phyloP scores from a whole-genome alignment of 2,329 filamentous ascomycete species.

The Ascochyta viciae-villosae region DNA sequence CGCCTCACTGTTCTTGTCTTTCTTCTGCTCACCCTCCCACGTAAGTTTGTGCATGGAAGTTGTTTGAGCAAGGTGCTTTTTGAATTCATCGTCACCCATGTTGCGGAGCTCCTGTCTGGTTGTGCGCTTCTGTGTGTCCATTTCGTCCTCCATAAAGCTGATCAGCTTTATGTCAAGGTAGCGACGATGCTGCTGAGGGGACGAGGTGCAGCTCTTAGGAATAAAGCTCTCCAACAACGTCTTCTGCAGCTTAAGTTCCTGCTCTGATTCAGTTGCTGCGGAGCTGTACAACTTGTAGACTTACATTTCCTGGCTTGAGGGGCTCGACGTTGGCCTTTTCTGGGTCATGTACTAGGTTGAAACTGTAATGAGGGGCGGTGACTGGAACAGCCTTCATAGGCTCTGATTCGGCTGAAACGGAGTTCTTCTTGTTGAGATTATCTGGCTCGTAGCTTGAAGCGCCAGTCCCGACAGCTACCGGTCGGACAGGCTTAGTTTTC shows the following conservation, averaged over 20 bases:
- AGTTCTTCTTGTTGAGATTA: too few species aligned
- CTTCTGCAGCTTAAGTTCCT: slow-evolving; percentile 1
- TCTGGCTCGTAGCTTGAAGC: too few species aligned
- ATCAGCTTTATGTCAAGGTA: slow-evolving; percentile 10
- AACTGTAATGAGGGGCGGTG: background rate
- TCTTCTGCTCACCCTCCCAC: slow-evolving; percentile 10
- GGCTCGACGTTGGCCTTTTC: background rate
- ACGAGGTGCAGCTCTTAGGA: background rate
- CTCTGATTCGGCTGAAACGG: background rate
- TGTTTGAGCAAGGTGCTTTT: slow-evolving; percentile 1
- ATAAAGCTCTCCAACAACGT: background rate
- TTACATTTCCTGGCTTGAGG: background rate
- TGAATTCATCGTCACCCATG: slow-evolving; percentile 17
- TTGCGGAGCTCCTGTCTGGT: slow-evolving; percentile 8
- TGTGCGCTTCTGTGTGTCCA: slow-evolving; percentile 15
- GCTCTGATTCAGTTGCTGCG: background rate
- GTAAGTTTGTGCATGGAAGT: slow-evolving; percentile 10
- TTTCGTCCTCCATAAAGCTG: slow-evolving; percentile 19
- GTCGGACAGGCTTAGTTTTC: background rate
- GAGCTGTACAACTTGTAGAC: background rate
- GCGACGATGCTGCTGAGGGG: background rate
- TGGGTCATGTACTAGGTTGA: background rate
- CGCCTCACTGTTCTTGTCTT: background rate
- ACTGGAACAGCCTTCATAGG: background rate
- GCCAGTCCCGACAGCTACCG: background rate